A percentile compares a stretch with the other conserved stretches of the same genome.
These are phyloP conservation scores for Acer negundo DNA, from an alignment of 345 rosid genomes.

Conservation along the genomic window DNA sequence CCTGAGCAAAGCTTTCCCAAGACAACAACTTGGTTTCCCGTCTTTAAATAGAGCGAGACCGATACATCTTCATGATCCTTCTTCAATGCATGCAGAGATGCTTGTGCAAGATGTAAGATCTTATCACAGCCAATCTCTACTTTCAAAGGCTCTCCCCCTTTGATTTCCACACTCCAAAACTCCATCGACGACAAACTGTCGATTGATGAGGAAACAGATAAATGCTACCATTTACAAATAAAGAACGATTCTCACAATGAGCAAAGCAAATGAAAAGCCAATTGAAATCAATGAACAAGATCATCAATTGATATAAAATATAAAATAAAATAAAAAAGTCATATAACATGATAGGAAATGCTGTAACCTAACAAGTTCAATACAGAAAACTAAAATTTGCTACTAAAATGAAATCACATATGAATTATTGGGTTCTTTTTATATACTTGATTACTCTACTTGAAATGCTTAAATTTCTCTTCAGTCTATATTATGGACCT, in stretches of 20 bases:
- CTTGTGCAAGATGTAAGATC: not conserved
- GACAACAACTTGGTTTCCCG: not conserved
- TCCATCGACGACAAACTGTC: not conserved
- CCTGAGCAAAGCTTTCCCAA: not conserved
- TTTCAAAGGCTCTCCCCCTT: not conserved
- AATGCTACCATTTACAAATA: no score
- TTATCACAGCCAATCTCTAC: not conserved
- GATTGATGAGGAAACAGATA: not conserved
- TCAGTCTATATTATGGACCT: no score
- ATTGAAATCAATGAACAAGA: no score
- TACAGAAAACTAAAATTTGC: not conserved
- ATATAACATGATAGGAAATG: not conserved
- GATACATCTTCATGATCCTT: not conserved
- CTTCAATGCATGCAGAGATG: not conserved
- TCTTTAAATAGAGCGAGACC: not conserved
- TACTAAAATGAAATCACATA: not conserved
- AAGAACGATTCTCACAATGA: no score
- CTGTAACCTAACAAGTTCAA: not conserved
- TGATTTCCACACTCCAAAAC: not conserved
- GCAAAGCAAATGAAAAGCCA: not conserved
- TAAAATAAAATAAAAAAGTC: no score
- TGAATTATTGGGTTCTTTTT: not conserved
- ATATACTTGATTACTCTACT: no score
- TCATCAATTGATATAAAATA: no score
- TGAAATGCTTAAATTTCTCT: no score